phyloP scores from a whole-genome alignment of 306 rosid species.

The Oemleria cerasiformis region DNA sequence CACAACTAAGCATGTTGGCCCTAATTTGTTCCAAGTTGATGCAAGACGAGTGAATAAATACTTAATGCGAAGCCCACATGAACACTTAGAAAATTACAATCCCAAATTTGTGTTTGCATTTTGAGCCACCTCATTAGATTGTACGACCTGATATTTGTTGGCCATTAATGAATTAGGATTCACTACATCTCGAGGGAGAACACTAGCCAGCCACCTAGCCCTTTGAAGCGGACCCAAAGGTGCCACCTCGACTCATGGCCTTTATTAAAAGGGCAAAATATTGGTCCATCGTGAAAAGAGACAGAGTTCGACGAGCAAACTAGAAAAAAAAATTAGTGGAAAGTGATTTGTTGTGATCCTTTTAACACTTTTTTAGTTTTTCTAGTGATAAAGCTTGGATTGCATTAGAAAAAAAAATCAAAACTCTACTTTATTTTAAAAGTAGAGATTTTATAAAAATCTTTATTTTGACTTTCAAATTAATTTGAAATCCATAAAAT shows the following conservation, averaged over 20 bases:
- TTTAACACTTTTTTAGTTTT: neutral
- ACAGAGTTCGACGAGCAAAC: slow-evolving; percentile 26
- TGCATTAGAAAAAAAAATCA: too few species aligned
- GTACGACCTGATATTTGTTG: neutral
- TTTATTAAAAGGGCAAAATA: neutral
- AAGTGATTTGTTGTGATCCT: slow-evolving; percentile 5
- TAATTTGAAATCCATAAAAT: too few species aligned
- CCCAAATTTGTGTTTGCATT: slow-evolving; percentile 10
- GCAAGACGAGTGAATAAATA: slow-evolving; percentile 4
- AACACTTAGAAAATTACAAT: neutral
- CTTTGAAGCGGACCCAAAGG: slow-evolving; percentile 12
- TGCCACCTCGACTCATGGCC: slow-evolving; percentile 26
- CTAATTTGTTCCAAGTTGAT: neutral
- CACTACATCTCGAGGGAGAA: neutral
- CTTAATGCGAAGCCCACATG: neutral
- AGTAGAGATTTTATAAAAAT: too few species aligned
- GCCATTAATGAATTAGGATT: neutral
- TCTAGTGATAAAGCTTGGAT: neutral
- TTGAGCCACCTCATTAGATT: slow-evolving; percentile 6
- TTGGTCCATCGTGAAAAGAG: slow-evolving; percentile 15
- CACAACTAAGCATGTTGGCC: too few species aligned
- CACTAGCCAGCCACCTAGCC: slow-evolving; percentile 19
- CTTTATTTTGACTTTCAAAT: too few species aligned
- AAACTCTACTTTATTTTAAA: too few species aligned
- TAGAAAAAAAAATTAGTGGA: neutral